Evolutionary conservation across 805 yeast species (phyloP), one percentile per base, ranked within the genome.

Genomic region (Cephaloascus albidus): DNA sequence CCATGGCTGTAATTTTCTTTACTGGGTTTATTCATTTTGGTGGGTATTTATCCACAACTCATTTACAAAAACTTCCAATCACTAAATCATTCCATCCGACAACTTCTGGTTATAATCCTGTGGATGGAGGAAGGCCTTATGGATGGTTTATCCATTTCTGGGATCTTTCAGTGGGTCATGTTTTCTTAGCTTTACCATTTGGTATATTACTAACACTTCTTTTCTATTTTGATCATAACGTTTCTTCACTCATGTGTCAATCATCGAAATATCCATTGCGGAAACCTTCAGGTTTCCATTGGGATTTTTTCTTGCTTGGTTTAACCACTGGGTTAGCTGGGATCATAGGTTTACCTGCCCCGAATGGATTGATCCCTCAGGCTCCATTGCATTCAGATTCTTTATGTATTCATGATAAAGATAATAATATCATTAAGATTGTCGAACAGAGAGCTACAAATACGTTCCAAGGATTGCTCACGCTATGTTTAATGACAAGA

Each of bases 321-420:
- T 54, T 86, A 5, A 82, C 89, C 4, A 93, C 97, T 0, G 94
- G 95, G 0, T 57, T 90, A 1, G 70, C 95, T 3, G 97, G 97
- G 0, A 58, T 90, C 1, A 53, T 90, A 10, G 98, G 97, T 0
- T 70, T 93, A 2, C 98, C 97, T 0, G 88, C 97, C 2, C 97
- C 97, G 0, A 93, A 93, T 59, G 98, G 98, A 0, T 66, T 90
- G 26, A 90, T 90, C 35, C 98, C 98, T 1, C 98, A 90, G 57
- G 97, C 98, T 0, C 97, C 97, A 2, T 55, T 93, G 28, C 98
- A 90, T 50, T 88, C 97, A 0, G 74, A 72, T 33, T 76, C 96
- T 0, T 60, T 90, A 23, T 72, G 86, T 33, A 78, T 84, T 12
- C 69, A 70, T 45, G 70, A 71, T 38, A 54, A 56, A 38, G 58